Evolutionary conservation across 108 stramenopile genomes (phyloP), one percentile per base, ranked within the genome.

Genomic region (Stephanodiscus triporus): DNA sequence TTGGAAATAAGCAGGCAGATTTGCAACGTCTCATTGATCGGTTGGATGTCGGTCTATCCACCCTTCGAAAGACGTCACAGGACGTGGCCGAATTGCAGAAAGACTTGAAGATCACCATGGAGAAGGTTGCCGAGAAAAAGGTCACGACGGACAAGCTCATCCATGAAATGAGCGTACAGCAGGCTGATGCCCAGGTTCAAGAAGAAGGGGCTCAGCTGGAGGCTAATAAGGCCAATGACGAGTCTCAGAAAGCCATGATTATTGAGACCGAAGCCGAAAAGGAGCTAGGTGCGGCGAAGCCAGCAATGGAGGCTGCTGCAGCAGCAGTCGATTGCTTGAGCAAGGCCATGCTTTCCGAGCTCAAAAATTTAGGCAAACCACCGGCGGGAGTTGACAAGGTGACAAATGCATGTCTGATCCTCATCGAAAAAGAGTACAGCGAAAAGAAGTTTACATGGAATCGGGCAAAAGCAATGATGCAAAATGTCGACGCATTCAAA

Each of bases 401-500:
- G 26, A 95, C 94, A 43, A 89, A 87, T 72, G 78, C 88, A 11
- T 91, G 89, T 49, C 85, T 96, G 40, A 93, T 96, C 37, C 57
- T 96, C 63, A 87, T 96, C 61, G 88, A 94, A 70, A 88, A 91
- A 59, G 91, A 94, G 72, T 91, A 92, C 82, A 91, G 83, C 49
- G 72, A 84, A 37, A 91, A 90, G 40, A 84, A 88, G 29, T 80
- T 83, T 60, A 86, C 81, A 8, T 95, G 94, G 92, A 89, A 92
- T 60, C 76, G 86, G 30, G 94, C 96, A 30, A 93, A 96, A 82
- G 86, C 84, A 76, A 96, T 96, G 94, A 94, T 96, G 93, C 73
- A 78, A 56, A 94, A 94, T 72, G 88, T 94, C 24, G 94, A 93
- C 59, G 66, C 86, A 66, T 95, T 96, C 63, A 88, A 88, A 37